Percentiles rank a stretch among this genome's conserved stretches.
phyloP scores from a whole-genome alignment of 352 stramenopile genomes.

The Phytophthora tubulina region DNA sequence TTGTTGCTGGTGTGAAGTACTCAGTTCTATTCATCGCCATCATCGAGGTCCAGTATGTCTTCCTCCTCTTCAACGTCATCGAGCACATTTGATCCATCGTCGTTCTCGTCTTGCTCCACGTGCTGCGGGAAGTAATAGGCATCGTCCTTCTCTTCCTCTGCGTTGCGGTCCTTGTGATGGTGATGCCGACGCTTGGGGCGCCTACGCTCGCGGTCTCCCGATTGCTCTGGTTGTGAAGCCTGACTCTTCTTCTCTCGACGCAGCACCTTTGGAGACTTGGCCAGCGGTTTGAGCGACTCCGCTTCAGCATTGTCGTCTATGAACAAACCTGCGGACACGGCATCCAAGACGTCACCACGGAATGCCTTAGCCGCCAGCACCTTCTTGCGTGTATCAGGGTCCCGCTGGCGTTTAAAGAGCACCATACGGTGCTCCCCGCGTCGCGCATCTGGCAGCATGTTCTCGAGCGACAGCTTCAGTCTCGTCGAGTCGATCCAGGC shows the following conservation, averaged over 20 bases:
- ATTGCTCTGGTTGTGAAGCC: conserved; percentile 23
- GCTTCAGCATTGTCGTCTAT: conserved; percentile 48
- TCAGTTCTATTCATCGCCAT: conserved; percentile 32
- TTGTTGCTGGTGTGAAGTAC: conserved; percentile 11
- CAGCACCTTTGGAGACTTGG: conserved; percentile 61
- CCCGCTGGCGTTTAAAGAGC: conserved; percentile 67
- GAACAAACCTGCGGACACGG: conserved; percentile 65
- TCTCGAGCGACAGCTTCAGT: conserved; percentile 78
- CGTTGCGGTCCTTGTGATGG: conserved; percentile 26
- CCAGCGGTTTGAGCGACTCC: conserved; percentile 57
- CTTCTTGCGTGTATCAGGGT: conserved; percentile 46
- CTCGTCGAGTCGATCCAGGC: conserved; percentile 75
- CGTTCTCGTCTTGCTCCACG: conserved; percentile 29
- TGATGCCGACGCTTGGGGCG: conserved; percentile 14
- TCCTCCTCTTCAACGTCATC: conserved; percentile 56
- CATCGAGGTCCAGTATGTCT: conserved; percentile 71
- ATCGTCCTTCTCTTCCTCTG: conserved; percentile 51
- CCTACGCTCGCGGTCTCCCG: conserved; percentile 12
- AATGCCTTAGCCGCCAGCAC: conserved; percentile 66
- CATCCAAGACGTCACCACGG: conserved; percentile 67
- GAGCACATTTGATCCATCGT: conserved; percentile 50
- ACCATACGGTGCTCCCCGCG: conserved; percentile 68
- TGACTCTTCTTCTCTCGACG: conserved; percentile 44
- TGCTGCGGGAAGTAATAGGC: conserved; percentile 59
- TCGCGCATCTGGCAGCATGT: conserved; percentile 53